Conservation (phyloP, 129 eudicot species). For the Apium graveolens region DNA sequence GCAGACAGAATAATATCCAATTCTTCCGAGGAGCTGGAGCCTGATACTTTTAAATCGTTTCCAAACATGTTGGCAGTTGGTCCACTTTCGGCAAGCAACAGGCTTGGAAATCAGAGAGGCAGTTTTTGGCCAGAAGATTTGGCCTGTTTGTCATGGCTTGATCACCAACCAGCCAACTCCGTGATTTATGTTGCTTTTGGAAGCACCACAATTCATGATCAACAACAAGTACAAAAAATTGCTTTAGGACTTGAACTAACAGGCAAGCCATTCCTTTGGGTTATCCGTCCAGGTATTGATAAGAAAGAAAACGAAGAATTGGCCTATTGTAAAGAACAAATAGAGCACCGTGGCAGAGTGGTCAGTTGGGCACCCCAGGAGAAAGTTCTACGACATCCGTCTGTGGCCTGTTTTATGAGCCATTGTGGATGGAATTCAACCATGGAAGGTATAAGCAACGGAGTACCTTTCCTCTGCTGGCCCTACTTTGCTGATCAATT, state of each 20-base stretch:
- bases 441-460: constrained; percentile 15
- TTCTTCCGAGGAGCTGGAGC: constrained; percentile 38
- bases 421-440: constrained; percentile 22
- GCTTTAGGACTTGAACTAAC: not conserved
- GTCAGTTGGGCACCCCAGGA: constrained; percentile 64
- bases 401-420: constrained; percentile 54
- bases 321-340: constrained; percentile 34
- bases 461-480: constrained; percentile 64
- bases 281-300: constrained; percentile 15
- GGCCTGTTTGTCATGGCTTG: constrained; percentile 28
- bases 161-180: not conserved
- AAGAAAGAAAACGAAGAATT: not conserved
- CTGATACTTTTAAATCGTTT: constrained; percentile 18
- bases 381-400: constrained; percentile 44
- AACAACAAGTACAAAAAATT: constrained; percentile 40
- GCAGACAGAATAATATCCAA: constrained; percentile 45
- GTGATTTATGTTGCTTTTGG: constrained; percentile 45
- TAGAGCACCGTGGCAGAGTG: constrained; percentile 30
- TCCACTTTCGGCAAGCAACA: constrained; percentile 38
- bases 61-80: constrained; percentile 37
- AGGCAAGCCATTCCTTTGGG: not conserved
- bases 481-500: constrained; percentile 67
- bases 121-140: constrained; percentile 47
- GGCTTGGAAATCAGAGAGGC: constrained; percentile 24
- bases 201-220: constrained; percentile 33